Evolutionary conservation across 805 yeast genomes (phyloP), one percentile per base, ranked within the genome.

Genomic region (Cyberlindnera galapagoensis): DNA sequence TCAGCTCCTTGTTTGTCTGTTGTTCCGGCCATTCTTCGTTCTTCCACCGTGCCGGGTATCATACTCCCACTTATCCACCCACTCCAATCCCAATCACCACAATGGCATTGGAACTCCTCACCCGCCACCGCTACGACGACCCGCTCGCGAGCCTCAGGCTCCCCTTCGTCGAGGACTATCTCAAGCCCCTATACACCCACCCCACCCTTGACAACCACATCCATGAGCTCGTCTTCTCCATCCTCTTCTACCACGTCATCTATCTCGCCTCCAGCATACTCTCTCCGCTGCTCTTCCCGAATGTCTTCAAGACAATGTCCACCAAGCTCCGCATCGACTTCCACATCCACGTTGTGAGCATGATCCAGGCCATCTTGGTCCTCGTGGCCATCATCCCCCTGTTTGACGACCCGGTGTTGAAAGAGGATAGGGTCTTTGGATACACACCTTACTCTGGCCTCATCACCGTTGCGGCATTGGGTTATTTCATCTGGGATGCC

Each of bases 401-500:
- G 67, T 75, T 79, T 57, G 58, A 58, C 40, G 81, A 80, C 43
- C 67, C 70, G 5, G 44, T 54, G 33, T 62, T 71, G 37, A 33
- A 40, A 3, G 42, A 47, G 5, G 74, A 76, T 47, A 71, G 79
- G 6, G 57, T 84, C 17, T 63, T 68, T 28, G 87, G 85, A 4
- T 67, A 69, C 51, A 75, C 77, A 29, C 83, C 82, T 9, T 85
- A 76, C 54, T 74, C 74, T 3, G 87, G 81, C 1, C 60, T 85
- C 24, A 77, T 80, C 7, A 62, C 74, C 10, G 65, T 90, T 3
- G 52, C 74, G 40, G 77, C 90, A 3, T 47, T 65, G 10, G 95
- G 94, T 2, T 86, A 86, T 60, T 86, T 86, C 51, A 41, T 80
- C n/a, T 86, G 95, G 95, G 95, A 86, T 56, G 44, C 76, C 18